Percentiles rank a stretch among this genome's conserved stretches.
phyloP scores from a whole-genome alignment of 768 basidiomycete species.

The Mycena amicta region DNA sequence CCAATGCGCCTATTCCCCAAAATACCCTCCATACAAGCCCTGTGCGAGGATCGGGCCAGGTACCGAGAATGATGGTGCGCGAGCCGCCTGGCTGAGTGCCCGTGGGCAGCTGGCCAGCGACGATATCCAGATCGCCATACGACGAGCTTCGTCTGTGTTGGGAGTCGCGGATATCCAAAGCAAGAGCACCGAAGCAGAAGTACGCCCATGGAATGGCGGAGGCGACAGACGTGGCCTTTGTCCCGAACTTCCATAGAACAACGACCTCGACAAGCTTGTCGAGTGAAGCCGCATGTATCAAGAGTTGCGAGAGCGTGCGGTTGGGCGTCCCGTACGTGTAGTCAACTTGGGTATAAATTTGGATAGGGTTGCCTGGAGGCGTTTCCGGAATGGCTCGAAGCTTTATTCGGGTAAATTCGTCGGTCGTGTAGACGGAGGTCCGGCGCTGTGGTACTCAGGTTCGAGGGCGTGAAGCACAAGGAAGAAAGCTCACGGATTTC shows the following conservation, averaged over 20 bases:
- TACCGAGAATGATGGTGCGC: slow-evolving; percentile 27
- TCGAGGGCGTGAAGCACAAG: not conserved
- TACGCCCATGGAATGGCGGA: slow-evolving; percentile 26
- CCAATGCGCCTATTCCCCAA: slow-evolving; percentile 27
- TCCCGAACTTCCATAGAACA: slow-evolving; percentile 16
- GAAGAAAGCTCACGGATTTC: slow-evolving; percentile 1
- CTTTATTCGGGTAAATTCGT: slow-evolving; percentile 22
- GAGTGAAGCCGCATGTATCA: slow-evolving; percentile 15
- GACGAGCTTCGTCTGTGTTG: slow-evolving; percentile 3
- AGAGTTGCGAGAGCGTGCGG: slow-evolving; percentile 5
- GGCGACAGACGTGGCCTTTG: slow-evolving; percentile 5
- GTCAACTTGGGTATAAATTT: slow-evolving; percentile 20
- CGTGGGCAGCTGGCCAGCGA: slow-evolving; percentile 25
- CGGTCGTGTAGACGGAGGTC: slow-evolving; percentile 30
- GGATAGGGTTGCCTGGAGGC: slow-evolving; percentile 11
- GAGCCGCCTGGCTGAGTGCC: slow-evolving; percentile 20
- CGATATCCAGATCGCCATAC: slow-evolving; percentile 21
- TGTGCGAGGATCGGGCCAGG: slow-evolving; percentile 16
- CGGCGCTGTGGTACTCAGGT: not conserved
- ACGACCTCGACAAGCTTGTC: slow-evolving; percentile 26
- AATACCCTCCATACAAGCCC: slow-evolving; percentile 22
- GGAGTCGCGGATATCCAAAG: slow-evolving; percentile 13
- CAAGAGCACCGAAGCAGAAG: slow-evolving; percentile 20
- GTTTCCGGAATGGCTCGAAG: slow-evolving; percentile 23
- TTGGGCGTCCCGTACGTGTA: slow-evolving; percentile 15